Evolutionary conservation across 2,329 filamentous ascomycete genomes (phyloP).

Genomic region (Alternaria arborescens): DNA sequence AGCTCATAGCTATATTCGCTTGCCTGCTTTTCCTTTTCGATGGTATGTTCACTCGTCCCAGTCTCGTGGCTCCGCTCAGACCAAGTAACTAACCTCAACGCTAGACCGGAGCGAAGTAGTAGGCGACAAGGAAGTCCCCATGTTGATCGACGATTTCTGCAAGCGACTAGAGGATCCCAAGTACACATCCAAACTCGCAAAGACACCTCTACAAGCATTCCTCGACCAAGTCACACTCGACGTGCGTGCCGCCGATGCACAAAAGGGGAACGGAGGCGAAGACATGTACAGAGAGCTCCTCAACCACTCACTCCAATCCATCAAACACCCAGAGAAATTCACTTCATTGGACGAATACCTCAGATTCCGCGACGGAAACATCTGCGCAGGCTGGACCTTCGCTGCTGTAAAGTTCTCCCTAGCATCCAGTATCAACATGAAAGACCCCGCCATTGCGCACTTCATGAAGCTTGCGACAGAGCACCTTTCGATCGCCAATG

Average conservation of each 20-base stretch:
- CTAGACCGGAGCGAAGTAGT: background rate
- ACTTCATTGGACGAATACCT: background rate
- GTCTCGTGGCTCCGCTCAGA: background rate
- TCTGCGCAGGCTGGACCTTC: slow-evolving; percentile 11
- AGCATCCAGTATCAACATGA: slow-evolving; percentile 1
- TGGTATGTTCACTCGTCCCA: background rate
- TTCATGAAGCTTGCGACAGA: background rate
- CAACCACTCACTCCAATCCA: background rate
- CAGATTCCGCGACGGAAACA: background rate
- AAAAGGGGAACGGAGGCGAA: background rate
- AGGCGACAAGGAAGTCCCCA: background rate
- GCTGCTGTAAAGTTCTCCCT: slow-evolving; percentile 50
- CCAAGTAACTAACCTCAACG: background rate
- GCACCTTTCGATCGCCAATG: background rate
- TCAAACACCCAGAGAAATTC: background rate
- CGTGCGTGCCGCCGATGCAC: background rate
- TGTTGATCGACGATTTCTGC: background rate
- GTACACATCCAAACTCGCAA: background rate
- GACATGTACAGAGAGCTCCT: background rate
- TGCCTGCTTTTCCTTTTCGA: background rate
- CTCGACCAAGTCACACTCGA: background rate
- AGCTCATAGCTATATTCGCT: background rate
- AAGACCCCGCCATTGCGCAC: background rate
- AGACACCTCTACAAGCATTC: background rate
- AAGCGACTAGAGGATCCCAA: background rate